Conservation (phyloP, 805 yeast species). For the Yamadazyma paraphyllophila region DNA sequence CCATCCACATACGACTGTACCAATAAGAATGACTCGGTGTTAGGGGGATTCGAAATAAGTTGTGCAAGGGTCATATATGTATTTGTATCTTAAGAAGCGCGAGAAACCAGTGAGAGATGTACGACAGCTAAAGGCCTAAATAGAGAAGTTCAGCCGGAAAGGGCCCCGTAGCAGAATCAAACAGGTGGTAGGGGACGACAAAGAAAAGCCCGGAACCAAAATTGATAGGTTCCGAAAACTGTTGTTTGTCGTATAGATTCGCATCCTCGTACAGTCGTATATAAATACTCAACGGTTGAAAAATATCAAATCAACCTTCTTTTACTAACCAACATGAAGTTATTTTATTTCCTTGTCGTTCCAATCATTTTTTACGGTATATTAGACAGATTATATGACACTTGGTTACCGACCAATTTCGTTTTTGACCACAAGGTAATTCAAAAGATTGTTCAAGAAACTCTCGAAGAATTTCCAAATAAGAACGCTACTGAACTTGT, state of each 20-base stretch:
- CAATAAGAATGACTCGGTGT: not conserved
- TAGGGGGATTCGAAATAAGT: not conserved
- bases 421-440: constrained; percentile 67
- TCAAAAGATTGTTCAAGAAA: constrained; percentile 55
- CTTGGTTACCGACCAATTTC: constrained; percentile 71
- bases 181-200: too few species aligned
- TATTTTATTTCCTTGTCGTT: constrained; percentile 20
- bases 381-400: constrained; percentile 33
- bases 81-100: not conserved
- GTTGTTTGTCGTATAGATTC: not conserved
- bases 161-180: too few species aligned
- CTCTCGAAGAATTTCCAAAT: constrained; percentile 52
- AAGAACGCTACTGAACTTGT: constrained; percentile 63
- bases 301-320: not conserved
- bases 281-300: not conserved
- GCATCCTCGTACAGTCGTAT: constrained; percentile 3
- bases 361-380: constrained; percentile 25
- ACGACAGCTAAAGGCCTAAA: not conserved
- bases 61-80: not conserved
- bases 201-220: too few species aligned
- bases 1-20: not conserved
- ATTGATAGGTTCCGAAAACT: too few species aligned
- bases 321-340: constrained; percentile 20
- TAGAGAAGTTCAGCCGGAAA: too few species aligned
- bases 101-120: not conserved